Conservation (phyloP, 441 rosid species). For the Euphorbia schlechtendalii region DNA sequence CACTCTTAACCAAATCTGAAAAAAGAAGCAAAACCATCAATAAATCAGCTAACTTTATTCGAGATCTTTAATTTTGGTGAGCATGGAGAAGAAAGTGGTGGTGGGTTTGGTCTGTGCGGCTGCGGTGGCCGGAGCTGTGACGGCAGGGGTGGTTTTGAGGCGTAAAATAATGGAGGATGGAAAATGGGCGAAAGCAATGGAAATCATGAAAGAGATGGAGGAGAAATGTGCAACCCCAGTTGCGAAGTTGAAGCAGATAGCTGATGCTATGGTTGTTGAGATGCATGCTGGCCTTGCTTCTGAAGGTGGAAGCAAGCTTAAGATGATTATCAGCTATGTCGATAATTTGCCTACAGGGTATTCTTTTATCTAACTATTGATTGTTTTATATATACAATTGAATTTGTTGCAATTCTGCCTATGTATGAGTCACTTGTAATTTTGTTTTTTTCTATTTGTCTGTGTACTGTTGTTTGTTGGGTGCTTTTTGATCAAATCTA, state of each 20-base stretch:
- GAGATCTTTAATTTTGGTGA: neutral
- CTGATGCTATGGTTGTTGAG: conserved; percentile 96
- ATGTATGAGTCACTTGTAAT: neutral
- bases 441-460: too few species aligned
- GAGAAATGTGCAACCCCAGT: conserved; percentile 68
- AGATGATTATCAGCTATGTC: conserved; percentile 94
- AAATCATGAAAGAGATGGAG: conserved; percentile 66
- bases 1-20: too few species aligned
- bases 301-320: conserved; percentile 92
- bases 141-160: conserved; percentile 43
- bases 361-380: neutral
- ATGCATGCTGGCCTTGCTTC: conserved; percentile 99
- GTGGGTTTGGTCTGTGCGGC: conserved; percentile 48
- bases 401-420: neutral
- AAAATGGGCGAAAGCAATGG: conserved; percentile 58
- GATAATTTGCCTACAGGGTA: conserved; percentile 96
- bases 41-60: neutral
- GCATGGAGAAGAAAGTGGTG: conserved; percentile 61
- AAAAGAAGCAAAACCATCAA: neutral
- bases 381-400: too few species aligned
- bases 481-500: neutral
- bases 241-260: conserved; percentile 63
- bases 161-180: conserved; percentile 47
- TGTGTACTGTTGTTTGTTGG: neutral
- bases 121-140: conserved; percentile 58